A percentile compares a stretch with the other conserved stretches of the same genome.
phyloP scores from a whole-genome alignment of 2,329 filamentous ascomycete species.

The Paraphoma sp. region DNA sequence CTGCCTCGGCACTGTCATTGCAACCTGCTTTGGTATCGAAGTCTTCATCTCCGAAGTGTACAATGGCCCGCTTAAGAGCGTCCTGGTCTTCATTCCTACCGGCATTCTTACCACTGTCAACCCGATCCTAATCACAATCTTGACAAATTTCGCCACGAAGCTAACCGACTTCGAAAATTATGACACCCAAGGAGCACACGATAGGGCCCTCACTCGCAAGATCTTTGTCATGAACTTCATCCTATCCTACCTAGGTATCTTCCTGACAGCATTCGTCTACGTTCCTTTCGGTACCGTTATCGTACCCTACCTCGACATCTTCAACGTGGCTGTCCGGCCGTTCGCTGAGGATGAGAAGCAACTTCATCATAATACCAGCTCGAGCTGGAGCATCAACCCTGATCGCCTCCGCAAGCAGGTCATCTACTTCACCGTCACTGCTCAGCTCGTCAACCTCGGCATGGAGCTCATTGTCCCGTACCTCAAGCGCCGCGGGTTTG shows the following conservation, averaged over 20 bases:
- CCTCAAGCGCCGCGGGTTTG: slow-evolving; percentile 77
- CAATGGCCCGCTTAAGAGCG: slow-evolving; percentile 82
- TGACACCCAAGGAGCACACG: slow-evolving; percentile 82
- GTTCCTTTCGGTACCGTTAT: slow-evolving; percentile 87
- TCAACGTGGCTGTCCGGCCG: slow-evolving; percentile 74
- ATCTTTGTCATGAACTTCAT: slow-evolving; percentile 97
- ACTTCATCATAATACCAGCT: slow-evolving; percentile 57
- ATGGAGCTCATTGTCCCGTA: slow-evolving; percentile 87
- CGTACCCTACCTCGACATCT: slow-evolving; percentile 84
- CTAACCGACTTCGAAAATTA: slow-evolving; percentile 92
- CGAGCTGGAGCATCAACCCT: slow-evolving; percentile 81
- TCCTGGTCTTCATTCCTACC: slow-evolving; percentile 88
- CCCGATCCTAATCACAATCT: slow-evolving; percentile 76
- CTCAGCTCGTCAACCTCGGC: slow-evolving; percentile 85
- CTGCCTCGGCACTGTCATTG: slow-evolving; percentile 81
- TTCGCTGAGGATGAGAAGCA: slow-evolving; percentile 79
- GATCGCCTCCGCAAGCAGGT: slow-evolving; percentile 86
- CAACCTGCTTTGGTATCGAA: slow-evolving; percentile 87
- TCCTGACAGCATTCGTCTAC: slow-evolving; percentile 92
- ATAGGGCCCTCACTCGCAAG: slow-evolving; percentile 86
- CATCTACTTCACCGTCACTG: slow-evolving; percentile 95
- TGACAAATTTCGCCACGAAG: slow-evolving; percentile 77
- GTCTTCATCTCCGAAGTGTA: slow-evolving; percentile 97
- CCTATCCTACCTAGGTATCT: slow-evolving; percentile 84
- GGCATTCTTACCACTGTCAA: slow-evolving; percentile 82